Conservation (phyloP, 306 rosid species). For the Sechiopsis laciniata region DNA sequence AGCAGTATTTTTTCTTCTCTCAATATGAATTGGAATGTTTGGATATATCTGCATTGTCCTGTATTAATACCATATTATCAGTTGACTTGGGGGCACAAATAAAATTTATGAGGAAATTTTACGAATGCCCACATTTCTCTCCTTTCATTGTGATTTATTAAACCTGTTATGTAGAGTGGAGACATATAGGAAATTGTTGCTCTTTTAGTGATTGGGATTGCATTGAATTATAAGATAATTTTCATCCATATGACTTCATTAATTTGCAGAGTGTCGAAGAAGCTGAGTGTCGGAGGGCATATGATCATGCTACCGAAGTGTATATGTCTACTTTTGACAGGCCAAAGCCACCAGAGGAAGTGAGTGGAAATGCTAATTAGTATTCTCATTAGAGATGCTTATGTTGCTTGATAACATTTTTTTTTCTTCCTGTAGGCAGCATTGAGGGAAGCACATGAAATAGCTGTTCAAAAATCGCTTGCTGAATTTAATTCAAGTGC, state of each 20-base stretch:
- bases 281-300: constrained; percentile 77
- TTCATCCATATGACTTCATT: constrained; percentile 8
- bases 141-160: neutral
- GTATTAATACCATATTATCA: neutral
- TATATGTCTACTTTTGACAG: constrained; percentile 71
- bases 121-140: neutral
- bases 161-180: neutral
- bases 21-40: neutral
- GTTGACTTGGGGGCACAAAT: neutral
- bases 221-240: neutral
- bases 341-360: constrained; percentile 83
- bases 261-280: constrained; percentile 85
- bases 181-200: constrained; percentile 1
- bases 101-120: neutral
- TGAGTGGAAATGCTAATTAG: constrained; percentile 35
- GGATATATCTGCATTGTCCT: neutral
- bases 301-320: constrained; percentile 64
- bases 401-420: constrained; percentile 18
- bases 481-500: constrained; percentile 68
- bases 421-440: constrained; percentile 48
- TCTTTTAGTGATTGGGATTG: neutral
- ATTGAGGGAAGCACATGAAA: constrained; percentile 85
- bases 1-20: neutral
- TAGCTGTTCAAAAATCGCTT: constrained; percentile 68
- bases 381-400: constrained; percentile 19